Base-by-base conservation (phyloP, 2,329 filamentous ascomycete genomes). In the Tolypocladium guangdongense region DNA sequence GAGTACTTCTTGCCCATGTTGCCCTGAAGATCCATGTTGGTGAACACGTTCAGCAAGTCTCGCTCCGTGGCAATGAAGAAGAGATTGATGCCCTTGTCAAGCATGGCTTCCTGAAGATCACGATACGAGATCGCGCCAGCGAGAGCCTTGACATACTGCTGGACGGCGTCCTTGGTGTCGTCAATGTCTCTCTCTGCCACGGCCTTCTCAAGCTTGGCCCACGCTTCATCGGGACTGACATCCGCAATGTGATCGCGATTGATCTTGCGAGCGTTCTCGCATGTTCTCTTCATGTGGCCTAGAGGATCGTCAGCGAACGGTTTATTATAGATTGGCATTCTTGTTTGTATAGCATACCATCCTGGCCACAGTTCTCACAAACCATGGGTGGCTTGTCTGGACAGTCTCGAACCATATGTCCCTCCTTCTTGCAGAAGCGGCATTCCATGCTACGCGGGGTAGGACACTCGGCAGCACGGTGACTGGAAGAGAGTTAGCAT, bases 21-120 rank as follows among this genome's bases (percentile, higher is more conserved):
- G 6, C 86, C 86, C 62, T 88, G 84, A 1, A 88, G 71, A 58
- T 88, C 84, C 80, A 88, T 86, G 67, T 86, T 84, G 56, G 82
- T 87, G 59, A 83, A 77, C 6, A 82, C 81, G 1, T 69, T 63
- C 0, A 86, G 66, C 7, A 75, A 65, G 36, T 78, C 69, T 58
- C 80, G 78, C 71, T 87, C 78, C 7, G 80, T 66, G 7, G 81
- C 81, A 58, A 88, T 84, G 52, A 89, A 69, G 68, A 77, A 84
- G 16, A 86, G 68, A 3, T 68, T 68, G 55, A 86, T 74, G 0
- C 71, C 64, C 43, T 80, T 71, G 2, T 67, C 60, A 7, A 85
- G 80, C 63, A 89, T 77, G 1, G 74, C 74, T 35, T 73, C 61
- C 71, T 90, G 84, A 7, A 90, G 73, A 20, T 84, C 73, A 8